Conservation (phyloP, 2,329 filamentous ascomycete species). For the Magnaporthiopsis poae region DNA sequence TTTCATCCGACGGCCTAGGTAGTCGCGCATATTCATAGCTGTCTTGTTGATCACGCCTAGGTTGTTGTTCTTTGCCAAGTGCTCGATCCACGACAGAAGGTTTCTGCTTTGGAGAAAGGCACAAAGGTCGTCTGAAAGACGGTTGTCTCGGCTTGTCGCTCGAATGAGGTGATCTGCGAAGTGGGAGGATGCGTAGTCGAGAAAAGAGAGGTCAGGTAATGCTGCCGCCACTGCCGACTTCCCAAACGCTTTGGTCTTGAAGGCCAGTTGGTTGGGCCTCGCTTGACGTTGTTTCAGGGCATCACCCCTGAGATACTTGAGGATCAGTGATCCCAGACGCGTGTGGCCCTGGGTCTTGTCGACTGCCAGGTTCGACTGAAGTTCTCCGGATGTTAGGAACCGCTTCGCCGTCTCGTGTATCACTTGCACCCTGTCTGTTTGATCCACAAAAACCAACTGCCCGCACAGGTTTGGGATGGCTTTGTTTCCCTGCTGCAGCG, state of each 20-base stretch:
- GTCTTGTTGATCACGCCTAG: slow-evolving; percentile 18
- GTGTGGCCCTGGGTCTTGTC: slow-evolving; percentile 14
- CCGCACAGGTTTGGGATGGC: slow-evolving; percentile 20
- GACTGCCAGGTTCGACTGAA: slow-evolving; percentile 14
- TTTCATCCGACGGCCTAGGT: slow-evolving; percentile 17
- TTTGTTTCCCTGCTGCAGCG: slow-evolving; percentile 18
- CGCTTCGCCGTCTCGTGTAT: slow-evolving; percentile 23
- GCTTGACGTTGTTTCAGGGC: slow-evolving; percentile 11
- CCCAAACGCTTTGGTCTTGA: slow-evolving; percentile 11
- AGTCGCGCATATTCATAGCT: slow-evolving; percentile 22
- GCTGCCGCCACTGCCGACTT: slow-evolving; percentile 8
- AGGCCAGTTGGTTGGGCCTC: slow-evolving; percentile 15
- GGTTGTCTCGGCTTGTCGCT: slow-evolving; percentile 16
- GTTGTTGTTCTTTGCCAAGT: slow-evolving; percentile 17
- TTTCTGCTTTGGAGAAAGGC: slow-evolving; percentile 42
- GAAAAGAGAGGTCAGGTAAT: slow-evolving; percentile 4
- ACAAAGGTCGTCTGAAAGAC: slow-evolving; percentile 46
- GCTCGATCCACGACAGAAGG: slow-evolving; percentile 24
- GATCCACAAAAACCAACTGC: slow-evolving; percentile 22
- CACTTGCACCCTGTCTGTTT: slow-evolving; percentile 18
- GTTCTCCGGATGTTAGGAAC: slow-evolving; percentile 18
- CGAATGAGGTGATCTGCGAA: slow-evolving; percentile 26
- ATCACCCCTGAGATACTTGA: slow-evolving; percentile 17
- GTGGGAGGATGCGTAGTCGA: slow-evolving; percentile 17
- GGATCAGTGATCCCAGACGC: slow-evolving; percentile 22